Evolutionary conservation across 345 rosid genomes (phyloP).

Genomic region (Sonneratia caseolaris): DNA sequence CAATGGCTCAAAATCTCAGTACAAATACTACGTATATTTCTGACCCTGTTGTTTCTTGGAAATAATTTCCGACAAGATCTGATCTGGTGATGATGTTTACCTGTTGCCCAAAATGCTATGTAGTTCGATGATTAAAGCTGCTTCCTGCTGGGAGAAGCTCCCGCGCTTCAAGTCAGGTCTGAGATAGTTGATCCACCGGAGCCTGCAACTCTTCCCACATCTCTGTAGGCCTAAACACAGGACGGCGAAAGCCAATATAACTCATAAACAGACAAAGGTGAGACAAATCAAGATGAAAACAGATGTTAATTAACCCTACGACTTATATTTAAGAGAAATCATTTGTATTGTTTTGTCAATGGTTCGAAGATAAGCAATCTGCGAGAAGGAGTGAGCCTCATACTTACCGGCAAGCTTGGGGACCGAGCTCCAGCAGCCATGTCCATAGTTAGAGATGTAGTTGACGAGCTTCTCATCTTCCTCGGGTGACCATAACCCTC

Average conservation of each 20-base stretch:
- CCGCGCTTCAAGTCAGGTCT: slow-evolving; percentile 95
- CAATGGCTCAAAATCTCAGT: not conserved
- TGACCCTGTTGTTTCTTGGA: too few species aligned
- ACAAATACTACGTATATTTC: not conserved
- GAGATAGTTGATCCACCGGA: slow-evolving; percentile 92
- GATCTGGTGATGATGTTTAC: slow-evolving; percentile 14
- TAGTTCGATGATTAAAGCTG: slow-evolving; percentile 86
- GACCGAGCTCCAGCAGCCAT: slow-evolving; percentile 99
- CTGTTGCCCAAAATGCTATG: slow-evolving; percentile 94
- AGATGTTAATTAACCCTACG: not conserved
- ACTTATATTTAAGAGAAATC: not conserved
- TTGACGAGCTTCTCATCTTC: slow-evolving; percentile 94
- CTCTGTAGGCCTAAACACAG: slow-evolving; percentile 62
- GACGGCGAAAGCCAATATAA: slow-evolving; percentile 2
- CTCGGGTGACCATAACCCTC: slow-evolving; percentile 98
- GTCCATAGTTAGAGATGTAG: slow-evolving; percentile 85
- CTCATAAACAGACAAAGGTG: not conserved
- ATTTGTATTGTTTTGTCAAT: too few species aligned
- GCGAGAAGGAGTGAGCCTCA: too few species aligned
- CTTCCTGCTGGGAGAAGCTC: slow-evolving; percentile 90
- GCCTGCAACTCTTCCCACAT: slow-evolving; percentile 97
- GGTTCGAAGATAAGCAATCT: too few species aligned
- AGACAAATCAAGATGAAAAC: not conserved
- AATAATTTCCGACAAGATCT: too few species aligned
- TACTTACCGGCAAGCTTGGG: slow-evolving; percentile 77